phyloP scores from a whole-genome alignment of 148 eudicot species.

The Rhododendron vialii region DNA sequence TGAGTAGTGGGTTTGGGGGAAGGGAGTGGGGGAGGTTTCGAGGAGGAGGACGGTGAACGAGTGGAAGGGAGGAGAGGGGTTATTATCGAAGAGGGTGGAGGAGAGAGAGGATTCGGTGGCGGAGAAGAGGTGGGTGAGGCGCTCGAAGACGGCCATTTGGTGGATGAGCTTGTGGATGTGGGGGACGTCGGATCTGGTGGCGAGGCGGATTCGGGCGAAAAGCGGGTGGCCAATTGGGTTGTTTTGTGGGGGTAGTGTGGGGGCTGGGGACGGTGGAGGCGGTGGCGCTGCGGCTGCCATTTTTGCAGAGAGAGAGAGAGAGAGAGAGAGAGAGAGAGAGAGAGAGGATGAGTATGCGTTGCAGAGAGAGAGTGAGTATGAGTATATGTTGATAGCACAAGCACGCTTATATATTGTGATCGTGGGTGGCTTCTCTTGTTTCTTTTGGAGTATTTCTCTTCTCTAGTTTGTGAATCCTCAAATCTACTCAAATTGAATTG shows the following conservation, averaged over 20 bases:
- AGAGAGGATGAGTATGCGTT: not conserved
- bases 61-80: constrained; percentile 48
- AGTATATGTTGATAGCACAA: too few species aligned
- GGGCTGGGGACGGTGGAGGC: constrained; percentile 50
- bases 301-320: not conserved
- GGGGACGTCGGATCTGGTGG: constrained; percentile 51
- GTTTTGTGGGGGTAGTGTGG: constrained; percentile 19
- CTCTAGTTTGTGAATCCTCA: too few species aligned
- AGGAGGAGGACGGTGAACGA: constrained; percentile 82
- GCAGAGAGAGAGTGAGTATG: too few species aligned
- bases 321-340: not conserved
- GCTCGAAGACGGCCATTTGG: constrained; percentile 74
- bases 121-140: constrained; percentile 53
- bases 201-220: constrained; percentile 64
- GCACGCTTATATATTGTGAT: too few species aligned
- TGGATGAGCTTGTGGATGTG: constrained; percentile 78
- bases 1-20: constrained; percentile 27
- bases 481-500: too few species aligned
- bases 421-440: too few species aligned
- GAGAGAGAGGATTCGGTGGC: constrained; percentile 64
- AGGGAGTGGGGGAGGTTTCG: constrained; percentile 53
- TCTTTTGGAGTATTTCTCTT: too few species aligned
- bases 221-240: constrained; percentile 26
- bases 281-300: constrained; percentile 74
- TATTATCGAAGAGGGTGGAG: constrained; percentile 53